Evolutionary conservation across 1,284 basidiomycete species (phyloP).

Genomic region (Coriolopsis trogii): DNA sequence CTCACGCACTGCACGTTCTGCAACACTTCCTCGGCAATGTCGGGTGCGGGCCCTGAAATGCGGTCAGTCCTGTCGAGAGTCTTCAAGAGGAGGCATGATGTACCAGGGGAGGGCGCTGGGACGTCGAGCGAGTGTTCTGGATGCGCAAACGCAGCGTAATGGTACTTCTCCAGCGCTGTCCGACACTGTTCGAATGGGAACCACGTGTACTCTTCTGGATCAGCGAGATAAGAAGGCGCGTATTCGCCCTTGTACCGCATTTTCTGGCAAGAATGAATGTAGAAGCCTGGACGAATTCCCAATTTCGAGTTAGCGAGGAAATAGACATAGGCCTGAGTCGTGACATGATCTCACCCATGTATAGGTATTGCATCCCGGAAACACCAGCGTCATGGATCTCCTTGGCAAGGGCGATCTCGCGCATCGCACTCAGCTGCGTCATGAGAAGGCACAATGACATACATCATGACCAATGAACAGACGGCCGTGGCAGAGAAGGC

Average conservation of each 20-base stretch:
- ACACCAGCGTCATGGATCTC: slow-evolving; percentile 79
- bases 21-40: slow-evolving; percentile 13
- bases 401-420: slow-evolving; percentile 72
- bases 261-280: slow-evolving; percentile 90
- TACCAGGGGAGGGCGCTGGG: slow-evolving; percentile 13
- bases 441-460: not conserved
- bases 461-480: no score
- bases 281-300: slow-evolving; percentile 72
- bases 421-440: slow-evolving; percentile 76
- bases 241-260: slow-evolving; percentile 98
- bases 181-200: slow-evolving; percentile 65
- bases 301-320: no score
- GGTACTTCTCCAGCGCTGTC: slow-evolving; percentile 62
- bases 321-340: no score
- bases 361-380: slow-evolving; percentile 64
- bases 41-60: slow-evolving; percentile 7
- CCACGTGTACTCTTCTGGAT: slow-evolving; percentile 87
- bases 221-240: slow-evolving; percentile 83
- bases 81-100: not conserved
- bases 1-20: not conserved
- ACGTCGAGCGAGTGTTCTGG: slow-evolving; percentile 55
- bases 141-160: slow-evolving; percentile 70
- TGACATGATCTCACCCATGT: slow-evolving; percentile 80
- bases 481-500: not conserved
- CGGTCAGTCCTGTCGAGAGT: not conserved